Conservation (phyloP, 768 basidiomycete species). For the Nidularia pulvinata region DNA sequence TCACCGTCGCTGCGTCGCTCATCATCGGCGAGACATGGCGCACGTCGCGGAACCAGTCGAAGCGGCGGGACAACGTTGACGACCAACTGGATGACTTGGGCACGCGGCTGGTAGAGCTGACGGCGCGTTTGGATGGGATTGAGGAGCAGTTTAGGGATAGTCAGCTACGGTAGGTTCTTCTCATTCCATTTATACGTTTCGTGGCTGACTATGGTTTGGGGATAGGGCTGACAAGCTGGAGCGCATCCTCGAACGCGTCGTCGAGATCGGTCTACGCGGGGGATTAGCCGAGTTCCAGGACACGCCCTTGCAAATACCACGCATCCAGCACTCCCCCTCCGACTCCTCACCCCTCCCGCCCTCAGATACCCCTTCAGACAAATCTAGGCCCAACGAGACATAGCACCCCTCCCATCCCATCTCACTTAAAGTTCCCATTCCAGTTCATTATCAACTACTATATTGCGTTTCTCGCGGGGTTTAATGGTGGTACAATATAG, state of each 20-base stretch:
- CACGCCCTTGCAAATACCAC: slow-evolving; percentile 52
- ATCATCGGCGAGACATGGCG: slow-evolving; percentile 83
- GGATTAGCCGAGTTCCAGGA: slow-evolving; percentile 68
- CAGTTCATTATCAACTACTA: no score
- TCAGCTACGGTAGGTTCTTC: slow-evolving; percentile 38
- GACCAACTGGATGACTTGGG: slow-evolving; percentile 67
- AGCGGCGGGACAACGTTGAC: slow-evolving; percentile 71
- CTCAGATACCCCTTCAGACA: background rate
- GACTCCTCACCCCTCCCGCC: background rate
- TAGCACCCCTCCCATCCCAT: slow-evolving; percentile 3
- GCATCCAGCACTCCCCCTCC: slow-evolving; percentile 27
- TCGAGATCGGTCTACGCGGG: slow-evolving; percentile 64
- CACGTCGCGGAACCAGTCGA: slow-evolving; percentile 64
- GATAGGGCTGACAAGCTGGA: slow-evolving; percentile 67
- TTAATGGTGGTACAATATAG: no score
- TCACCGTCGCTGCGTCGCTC: slow-evolving; percentile 69
- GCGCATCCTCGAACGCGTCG: slow-evolving; percentile 61
- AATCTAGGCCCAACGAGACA: slow-evolving; percentile 1
- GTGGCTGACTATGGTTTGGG: background rate
- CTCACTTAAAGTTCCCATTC: slow-evolving; percentile 1
- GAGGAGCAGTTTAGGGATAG: slow-evolving; percentile 46
- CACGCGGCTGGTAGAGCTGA: slow-evolving; percentile 42
- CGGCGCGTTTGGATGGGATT: slow-evolving; percentile 36
- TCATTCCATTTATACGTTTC: background rate
- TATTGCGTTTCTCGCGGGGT: no score